Base-by-base conservation (phyloP, 176 grass and related monocot genomes). In the Eremochloa ophiuroides region DNA sequence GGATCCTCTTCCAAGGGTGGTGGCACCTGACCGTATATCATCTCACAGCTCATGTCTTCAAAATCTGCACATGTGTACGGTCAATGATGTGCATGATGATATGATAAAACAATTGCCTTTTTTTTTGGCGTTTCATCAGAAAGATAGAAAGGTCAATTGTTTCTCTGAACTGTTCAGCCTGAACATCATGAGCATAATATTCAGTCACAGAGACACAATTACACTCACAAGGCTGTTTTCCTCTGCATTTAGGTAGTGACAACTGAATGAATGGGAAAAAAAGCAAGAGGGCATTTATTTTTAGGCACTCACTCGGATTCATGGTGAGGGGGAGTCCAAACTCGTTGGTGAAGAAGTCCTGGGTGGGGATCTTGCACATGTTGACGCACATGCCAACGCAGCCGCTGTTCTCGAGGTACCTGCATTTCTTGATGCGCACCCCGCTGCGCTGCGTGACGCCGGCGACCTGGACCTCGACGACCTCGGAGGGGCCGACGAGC, bases 341-440 rank as follows among this genome's bases (percentile, higher is more conserved):
- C 62, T 98, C 92, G 35, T 91, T 83, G 33, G 95, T 98, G 79
- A 98, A 93, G 84, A 98, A 98, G 74, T 89, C 84, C 86, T 98
- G 90, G 1, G 92, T 98, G 2, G 95, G 90, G 69, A 91, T 88
- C 64, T 95, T 98, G 23, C 92, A 98, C 90, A 98, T 95, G 25
- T 95, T 95, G 75, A 98, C 92, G 64, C 95, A 98, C 95, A 98
- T 98, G 2, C 95, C 95, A 0, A 98, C 95, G 56, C 92, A 98
- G 1, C 90, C 90, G 40, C 90, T 95, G 85, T 84, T 95, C 84
- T 98, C 92, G 14, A 98, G 62, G 84, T 98, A 95, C 76, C 94
- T 88, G 86, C 92, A 98, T 67, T 98, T 98, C 37, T 90, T 88
- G 80, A 98, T 94, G 27, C 67, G 88, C 11, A 98, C 92, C 75